Evolutionary conservation across 345 rosid species (phyloP), one percentile per base, ranked within the genome.

Genomic region (Theobroma cacao): DNA sequence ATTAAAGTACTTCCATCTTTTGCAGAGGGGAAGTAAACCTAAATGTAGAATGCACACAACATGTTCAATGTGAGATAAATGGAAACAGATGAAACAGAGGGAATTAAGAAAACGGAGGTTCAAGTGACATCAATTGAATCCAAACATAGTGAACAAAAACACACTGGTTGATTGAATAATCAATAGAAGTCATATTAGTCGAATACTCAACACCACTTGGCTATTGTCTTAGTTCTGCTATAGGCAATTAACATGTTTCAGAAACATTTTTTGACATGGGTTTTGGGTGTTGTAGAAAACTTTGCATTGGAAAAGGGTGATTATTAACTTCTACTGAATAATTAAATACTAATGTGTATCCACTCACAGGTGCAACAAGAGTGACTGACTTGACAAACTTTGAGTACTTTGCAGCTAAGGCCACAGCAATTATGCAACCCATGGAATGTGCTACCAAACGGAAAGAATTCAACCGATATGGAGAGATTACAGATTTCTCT

Each of bases 381-480:
- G 91, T 86, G 43, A 92, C 75, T 7, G 96, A 91, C 72, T 89
- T 87, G 63, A 88, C 88, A 14, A 28, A 62, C 8, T 72, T 20
- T 0, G 88, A 24, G 87, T 86, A 84, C 82, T 90, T 91, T 0
- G 92, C 91, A 67, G 92, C 91, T 53, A 91, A 81, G 60, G 92
- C 93, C 77, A 87, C 43, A 45, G 90, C 91, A 64, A 93, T 68
- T 24, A 88, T 83, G 83, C 93, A 90, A 45, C 97, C 98, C 97
- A 92, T 88, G 52, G 98, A 94, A 59, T 94, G 96, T 34, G 90
- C 93, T 60, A 92, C 96, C 41, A 94, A 71, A 77, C 91, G 94
- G 81, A 91, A 94, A 28, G 90, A 87, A 24, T 80, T 79, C 87
- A 87, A 80, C 64, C 84, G 72, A 56, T 71, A 80, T n/a, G 87